phyloP scores from a whole-genome alignment of 352 stramenopile species.

The Globisporangium cylindrosporum region DNA sequence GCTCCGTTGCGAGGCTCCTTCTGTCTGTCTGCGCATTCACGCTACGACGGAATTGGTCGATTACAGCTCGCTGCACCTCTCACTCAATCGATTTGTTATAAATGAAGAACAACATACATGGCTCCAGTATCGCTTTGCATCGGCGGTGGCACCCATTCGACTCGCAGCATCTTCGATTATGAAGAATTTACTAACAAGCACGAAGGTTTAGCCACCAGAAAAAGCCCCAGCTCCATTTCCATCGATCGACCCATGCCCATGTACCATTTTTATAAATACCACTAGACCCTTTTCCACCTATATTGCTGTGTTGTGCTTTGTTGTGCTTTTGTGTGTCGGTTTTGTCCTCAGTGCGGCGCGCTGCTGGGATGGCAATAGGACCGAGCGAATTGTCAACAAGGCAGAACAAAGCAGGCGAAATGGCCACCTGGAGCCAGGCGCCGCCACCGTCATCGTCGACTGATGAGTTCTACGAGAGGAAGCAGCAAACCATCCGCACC shows the following conservation, averaged over 20 bases:
- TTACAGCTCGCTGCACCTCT: not conserved
- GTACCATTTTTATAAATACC: conserved; percentile 3
- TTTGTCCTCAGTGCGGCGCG: not conserved
- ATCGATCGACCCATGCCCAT: not conserved
- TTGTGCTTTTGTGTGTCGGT: not conserved
- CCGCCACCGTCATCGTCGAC: not conserved
- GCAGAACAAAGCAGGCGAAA: not conserved
- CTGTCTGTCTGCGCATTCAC: not conserved
- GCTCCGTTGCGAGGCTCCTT: not conserved
- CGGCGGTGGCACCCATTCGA: not conserved
- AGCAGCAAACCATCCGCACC: not conserved
- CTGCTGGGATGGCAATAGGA: not conserved
- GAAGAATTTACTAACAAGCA: not conserved
- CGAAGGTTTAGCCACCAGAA: not conserved
- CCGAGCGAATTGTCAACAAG: not conserved
- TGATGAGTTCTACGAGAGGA: not conserved
- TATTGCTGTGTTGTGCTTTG: not conserved
- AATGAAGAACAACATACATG: not conserved
- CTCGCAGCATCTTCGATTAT: not conserved
- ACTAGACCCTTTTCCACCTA: not conserved
- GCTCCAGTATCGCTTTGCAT: not conserved
- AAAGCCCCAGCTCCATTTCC: not conserved
- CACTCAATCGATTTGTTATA: not conserved
- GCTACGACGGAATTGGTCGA: not conserved
- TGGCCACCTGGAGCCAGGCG: not conserved